Percentiles rank a stretch among this genome's conserved stretches.
Conservation (phyloP, 805 yeast species). For the Nakazawaea peltata region DNA sequence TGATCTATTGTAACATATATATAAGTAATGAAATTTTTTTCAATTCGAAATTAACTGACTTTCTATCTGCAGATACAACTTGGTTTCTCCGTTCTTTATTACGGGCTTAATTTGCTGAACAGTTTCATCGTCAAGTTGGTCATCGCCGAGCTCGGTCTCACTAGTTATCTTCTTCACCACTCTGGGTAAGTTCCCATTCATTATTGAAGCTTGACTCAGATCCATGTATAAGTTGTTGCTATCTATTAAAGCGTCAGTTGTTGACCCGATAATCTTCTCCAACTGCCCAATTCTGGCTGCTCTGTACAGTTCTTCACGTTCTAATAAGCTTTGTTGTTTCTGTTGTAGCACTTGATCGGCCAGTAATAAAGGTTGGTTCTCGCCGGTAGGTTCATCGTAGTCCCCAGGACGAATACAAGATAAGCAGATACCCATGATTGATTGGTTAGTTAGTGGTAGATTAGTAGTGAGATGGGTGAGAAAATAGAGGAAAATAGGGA, state of each 20-base stretch:
- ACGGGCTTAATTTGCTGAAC: neutral
- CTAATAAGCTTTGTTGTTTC: conserved; percentile 7
- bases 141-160: neutral
- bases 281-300: conserved; percentile 4
- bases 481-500: too few species aligned
- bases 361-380: conserved; percentile 19
- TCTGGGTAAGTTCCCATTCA: conserved; percentile 8
- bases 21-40: neutral
- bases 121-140: neutral
- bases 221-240: conserved; percentile 6
- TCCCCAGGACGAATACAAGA: conserved; percentile 20
- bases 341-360: conserved; percentile 6
- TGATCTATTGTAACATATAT: neutral
- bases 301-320: conserved; percentile 6
- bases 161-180: conserved; percentile 4
- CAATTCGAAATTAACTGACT: neutral
- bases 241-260: conserved; percentile 9
- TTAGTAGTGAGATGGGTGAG: too few species aligned
- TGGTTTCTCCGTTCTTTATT: neutral
- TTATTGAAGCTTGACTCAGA: conserved; percentile 5
- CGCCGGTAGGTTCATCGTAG: conserved; percentile 15
- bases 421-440: conserved; percentile 24
- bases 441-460: neutral
- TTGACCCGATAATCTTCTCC: conserved; percentile 6
- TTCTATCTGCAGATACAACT: conserved; percentile 8